These are phyloP conservation scores for Juglanconis juglandina DNA, from an alignment of 2,329 filamentous ascomycete species.

Conservation along the genomic window DNA sequence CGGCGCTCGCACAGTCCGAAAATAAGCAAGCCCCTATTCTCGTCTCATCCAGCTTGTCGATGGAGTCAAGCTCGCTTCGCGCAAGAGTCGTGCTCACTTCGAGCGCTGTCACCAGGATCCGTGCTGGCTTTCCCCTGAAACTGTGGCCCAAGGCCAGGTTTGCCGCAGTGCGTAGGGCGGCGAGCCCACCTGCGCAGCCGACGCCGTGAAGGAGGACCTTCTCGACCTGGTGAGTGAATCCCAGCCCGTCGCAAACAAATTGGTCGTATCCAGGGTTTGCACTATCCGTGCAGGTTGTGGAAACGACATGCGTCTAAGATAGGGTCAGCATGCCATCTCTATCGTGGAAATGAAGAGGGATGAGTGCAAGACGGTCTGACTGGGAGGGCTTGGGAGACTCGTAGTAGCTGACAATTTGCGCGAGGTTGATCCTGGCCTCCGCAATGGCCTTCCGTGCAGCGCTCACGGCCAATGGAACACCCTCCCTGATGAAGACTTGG, in stretches of 20 bases:
- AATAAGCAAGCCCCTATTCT: constrained; percentile 66
- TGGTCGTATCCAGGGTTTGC: constrained; percentile 68
- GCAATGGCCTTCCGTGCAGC: constrained; percentile 54
- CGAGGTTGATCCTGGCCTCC: constrained; percentile 49
- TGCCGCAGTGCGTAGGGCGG: constrained; percentile 59
- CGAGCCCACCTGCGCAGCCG: constrained; percentile 63
- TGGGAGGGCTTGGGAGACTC: not conserved
- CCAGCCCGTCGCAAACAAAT: constrained; percentile 57
- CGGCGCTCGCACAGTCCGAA: constrained; percentile 66
- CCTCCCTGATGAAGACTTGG: constrained; percentile 52
- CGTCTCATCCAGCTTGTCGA: constrained; percentile 55
- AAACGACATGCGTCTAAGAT: constrained; percentile 59
- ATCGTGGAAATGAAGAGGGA: too few species aligned
- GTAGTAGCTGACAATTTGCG: constrained; percentile 39
- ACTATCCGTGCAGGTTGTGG: constrained; percentile 67
- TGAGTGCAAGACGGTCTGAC: not conserved
- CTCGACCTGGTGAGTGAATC: constrained; percentile 56
- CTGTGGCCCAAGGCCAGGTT: constrained; percentile 63
- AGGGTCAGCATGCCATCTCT: not conserved
- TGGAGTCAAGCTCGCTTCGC: constrained; percentile 62
- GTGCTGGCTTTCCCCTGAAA: constrained; percentile 55
- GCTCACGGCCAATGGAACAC: constrained; percentile 54
- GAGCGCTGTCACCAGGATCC: constrained; percentile 62
- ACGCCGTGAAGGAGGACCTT: constrained; percentile 65
- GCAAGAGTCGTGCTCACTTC: constrained; percentile 61